These are phyloP conservation scores for Pseudonitzschia multistriata DNA, from an alignment of 108 stramenopile species.

Conservation along the genomic window DNA sequence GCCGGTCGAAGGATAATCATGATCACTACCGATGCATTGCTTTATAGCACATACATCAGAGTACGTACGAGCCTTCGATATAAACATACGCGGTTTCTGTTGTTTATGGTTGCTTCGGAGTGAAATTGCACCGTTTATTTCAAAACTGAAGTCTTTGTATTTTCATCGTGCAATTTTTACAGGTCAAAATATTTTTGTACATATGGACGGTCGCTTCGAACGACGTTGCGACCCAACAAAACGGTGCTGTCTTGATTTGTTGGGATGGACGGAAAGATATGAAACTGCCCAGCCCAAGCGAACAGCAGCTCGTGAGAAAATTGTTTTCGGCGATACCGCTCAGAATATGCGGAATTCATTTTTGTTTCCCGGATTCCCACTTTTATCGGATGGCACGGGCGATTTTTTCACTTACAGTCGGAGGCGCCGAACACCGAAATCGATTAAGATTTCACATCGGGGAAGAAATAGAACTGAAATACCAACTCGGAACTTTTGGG, in stretches of 20 bases:
- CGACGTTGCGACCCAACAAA: conserved; percentile 11
- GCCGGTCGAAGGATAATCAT: neutral
- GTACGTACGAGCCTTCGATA: neutral
- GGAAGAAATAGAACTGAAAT: conserved; percentile 11
- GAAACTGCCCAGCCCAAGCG: neutral
- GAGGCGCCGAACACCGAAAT: neutral
- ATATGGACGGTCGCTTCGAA: conserved; percentile 11
- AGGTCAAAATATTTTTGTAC: conserved; percentile 6
- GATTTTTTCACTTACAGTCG: neutral
- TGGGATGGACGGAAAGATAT: conserved; percentile 5
- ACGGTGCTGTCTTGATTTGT: conserved; percentile 7
- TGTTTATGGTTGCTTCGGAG: no score
- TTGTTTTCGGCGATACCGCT: conserved; percentile 9
- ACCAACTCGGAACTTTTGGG: conserved; percentile 10
- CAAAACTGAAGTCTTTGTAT: neutral
- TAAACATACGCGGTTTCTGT: no score
- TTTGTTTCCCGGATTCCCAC: conserved; percentile 2
- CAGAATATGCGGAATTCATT: conserved; percentile 9
- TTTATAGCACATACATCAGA: neutral
- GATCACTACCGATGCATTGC: conserved; percentile 1
- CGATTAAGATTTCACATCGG: conserved; percentile 7
- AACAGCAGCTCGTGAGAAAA: conserved; percentile 3
- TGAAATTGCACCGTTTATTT: no score
- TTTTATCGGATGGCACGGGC: conserved; percentile 2
- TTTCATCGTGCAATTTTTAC: neutral